Conservation (phyloP, 441 rosid genomes). For the Arabidopsis hybrid region DNA sequence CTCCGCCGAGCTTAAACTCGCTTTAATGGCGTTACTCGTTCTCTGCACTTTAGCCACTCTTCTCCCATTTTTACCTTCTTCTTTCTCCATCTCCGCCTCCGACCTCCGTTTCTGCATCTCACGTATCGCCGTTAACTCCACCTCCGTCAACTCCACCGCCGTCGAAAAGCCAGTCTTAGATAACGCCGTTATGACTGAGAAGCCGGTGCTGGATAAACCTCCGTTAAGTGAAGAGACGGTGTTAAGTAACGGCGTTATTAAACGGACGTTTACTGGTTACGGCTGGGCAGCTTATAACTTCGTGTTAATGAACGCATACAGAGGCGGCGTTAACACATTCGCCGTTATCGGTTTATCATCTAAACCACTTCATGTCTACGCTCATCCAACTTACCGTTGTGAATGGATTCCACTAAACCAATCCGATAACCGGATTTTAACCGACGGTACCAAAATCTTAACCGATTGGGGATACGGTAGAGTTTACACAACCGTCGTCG, state of each 20-base stretch:
- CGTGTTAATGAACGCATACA: slow-evolving; percentile 77
- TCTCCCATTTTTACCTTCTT: slow-evolving; percentile 73
- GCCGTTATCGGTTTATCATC: slow-evolving; percentile 83
- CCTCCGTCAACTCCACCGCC: slow-evolving; percentile 26
- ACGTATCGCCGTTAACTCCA: slow-evolving; percentile 47
- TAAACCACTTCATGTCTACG: slow-evolving; percentile 79
- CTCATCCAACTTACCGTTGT: slow-evolving; percentile 72
- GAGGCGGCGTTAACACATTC: slow-evolving; percentile 75
- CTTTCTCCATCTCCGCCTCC: slow-evolving; percentile 71
- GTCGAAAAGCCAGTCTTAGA: background rate
- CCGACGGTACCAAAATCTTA: slow-evolving; percentile 59
- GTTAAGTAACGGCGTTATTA: slow-evolving; percentile 47
- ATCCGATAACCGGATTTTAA: slow-evolving; percentile 39
- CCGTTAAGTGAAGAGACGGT: slow-evolving; percentile 4
- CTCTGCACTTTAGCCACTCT: slow-evolving; percentile 70
- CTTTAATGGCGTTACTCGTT: slow-evolving; percentile 63
- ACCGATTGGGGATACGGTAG: slow-evolving; percentile 97
- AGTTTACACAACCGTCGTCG: slow-evolving; percentile 81
- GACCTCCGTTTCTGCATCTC: slow-evolving; percentile 81
- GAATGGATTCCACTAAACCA: slow-evolving; percentile 62
- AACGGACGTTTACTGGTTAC: slow-evolving; percentile 69
- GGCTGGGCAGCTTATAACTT: slow-evolving; percentile 86
- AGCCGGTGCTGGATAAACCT: background rate
- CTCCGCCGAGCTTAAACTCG: slow-evolving; percentile 76
- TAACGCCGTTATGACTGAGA: background rate